Conservation (phyloP, 306 rosid genomes). For the Malus sieversii region DNA sequence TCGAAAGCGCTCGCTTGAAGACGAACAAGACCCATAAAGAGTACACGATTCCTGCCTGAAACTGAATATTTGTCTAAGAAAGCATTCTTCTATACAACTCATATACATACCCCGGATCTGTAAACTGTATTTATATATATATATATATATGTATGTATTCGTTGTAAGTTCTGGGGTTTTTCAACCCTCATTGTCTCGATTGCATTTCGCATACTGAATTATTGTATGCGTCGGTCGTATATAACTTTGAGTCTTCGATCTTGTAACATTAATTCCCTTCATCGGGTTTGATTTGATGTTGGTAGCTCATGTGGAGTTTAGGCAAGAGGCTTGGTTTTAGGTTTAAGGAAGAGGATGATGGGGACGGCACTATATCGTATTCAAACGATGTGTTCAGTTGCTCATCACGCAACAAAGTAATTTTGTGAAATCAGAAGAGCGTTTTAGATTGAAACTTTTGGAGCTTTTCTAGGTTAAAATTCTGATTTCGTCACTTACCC, state of each 20-base stretch:
- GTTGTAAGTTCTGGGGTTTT: background rate
- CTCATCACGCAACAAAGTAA: no score
- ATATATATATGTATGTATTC: background rate
- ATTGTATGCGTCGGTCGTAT: background rate
- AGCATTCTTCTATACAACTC: background rate
- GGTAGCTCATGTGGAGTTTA: no score
- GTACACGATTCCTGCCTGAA: slow-evolving; percentile 28
- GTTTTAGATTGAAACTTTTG: no score
- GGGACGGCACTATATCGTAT: no score
- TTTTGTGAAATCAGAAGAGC: no score
- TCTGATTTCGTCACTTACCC: no score
- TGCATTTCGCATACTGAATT: background rate
- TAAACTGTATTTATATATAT: background rate
- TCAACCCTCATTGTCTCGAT: background rate
- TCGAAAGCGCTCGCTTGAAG: slow-evolving; percentile 80
- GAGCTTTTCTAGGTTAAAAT: no score
- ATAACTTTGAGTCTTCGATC: background rate
- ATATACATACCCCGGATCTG: background rate
- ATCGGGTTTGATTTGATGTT: no score
- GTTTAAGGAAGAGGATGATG: no score
- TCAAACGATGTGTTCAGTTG: no score
- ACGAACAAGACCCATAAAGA: slow-evolving; percentile 54
- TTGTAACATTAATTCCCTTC: no score
- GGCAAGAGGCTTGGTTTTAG: no score
- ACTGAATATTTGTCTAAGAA: slow-evolving; percentile 9